phyloP scores from a whole-genome alignment of 2,329 filamentous ascomycete species.

The Fusarium transvaalense region DNA sequence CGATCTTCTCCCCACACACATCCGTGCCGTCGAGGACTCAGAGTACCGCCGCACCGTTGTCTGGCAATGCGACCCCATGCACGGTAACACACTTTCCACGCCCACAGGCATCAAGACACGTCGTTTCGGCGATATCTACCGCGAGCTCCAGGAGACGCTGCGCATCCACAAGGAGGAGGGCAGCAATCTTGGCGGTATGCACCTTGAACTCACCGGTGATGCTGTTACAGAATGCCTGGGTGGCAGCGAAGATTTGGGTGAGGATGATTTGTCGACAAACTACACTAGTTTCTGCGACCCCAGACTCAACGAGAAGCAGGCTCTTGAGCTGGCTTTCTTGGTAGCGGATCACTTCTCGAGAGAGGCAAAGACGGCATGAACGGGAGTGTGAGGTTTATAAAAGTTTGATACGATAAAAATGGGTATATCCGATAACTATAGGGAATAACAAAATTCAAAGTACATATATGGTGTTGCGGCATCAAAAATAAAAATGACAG shows the following conservation, averaged over 20 bases:
- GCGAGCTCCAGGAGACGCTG: slow-evolving; percentile 85
- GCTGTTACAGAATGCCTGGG: slow-evolving; percentile 96
- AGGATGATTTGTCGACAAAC: slow-evolving; percentile 88
- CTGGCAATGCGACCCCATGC: slow-evolving; percentile 99
- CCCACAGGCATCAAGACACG: slow-evolving; percentile 89
- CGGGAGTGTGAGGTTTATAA: not conserved
- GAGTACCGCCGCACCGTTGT: slow-evolving; percentile 77
- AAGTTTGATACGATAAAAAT: slow-evolving; percentile 2
- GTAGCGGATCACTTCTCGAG: slow-evolving; percentile 82
- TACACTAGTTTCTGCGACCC: slow-evolving; percentile 98
- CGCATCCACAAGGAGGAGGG: slow-evolving; percentile 85
- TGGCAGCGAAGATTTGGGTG: slow-evolving; percentile 85
- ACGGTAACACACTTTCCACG: slow-evolving; percentile 81
- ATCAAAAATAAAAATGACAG: not conserved
- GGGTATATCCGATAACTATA: not conserved
- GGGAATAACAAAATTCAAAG: not conserved
- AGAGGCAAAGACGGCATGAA: slow-evolving; percentile 42
- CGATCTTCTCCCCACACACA: slow-evolving; percentile 83
- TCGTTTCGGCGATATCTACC: slow-evolving; percentile 89
- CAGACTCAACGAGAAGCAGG: slow-evolving; percentile 96
- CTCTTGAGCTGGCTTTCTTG: slow-evolving; percentile 92
- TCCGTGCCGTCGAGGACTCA: slow-evolving; percentile 86
- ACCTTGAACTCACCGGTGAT: slow-evolving; percentile 95
- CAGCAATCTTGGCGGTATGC: slow-evolving; percentile 92
- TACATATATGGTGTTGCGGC: not conserved